A percentile compares a stretch with the other conserved stretches of the same genome.
These are phyloP conservation scores for Colletotrichum spinosum DNA, from an alignment of 2,329 filamentous ascomycete genomes.

Conservation along the genomic window DNA sequence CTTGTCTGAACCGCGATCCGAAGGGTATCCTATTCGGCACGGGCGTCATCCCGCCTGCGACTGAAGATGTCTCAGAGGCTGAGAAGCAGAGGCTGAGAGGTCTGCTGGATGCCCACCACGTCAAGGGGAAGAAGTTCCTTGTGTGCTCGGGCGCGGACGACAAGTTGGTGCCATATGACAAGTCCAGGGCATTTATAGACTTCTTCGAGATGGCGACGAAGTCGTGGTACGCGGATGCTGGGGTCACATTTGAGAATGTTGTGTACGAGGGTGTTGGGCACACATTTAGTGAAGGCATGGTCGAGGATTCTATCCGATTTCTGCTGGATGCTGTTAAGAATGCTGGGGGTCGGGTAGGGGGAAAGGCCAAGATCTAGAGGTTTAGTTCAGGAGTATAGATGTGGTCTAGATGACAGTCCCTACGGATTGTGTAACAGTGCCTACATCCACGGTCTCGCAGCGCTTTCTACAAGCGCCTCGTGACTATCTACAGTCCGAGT, in stretches of 20 bases:
- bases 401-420: neutral
- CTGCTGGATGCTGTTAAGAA: slow-evolving; percentile 61
- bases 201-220: slow-evolving; percentile 68
- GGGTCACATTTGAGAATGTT: slow-evolving; percentile 70
- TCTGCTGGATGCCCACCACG: slow-evolving; percentile 56
- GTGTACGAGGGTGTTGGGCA: slow-evolving; percentile 78
- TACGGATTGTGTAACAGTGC: neutral
- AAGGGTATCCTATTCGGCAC: slow-evolving; percentile 77
- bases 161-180: slow-evolving; percentile 77
- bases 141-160: slow-evolving; percentile 75
- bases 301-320: slow-evolving; percentile 73
- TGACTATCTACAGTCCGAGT: slow-evolving; percentile 48
- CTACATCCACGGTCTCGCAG: slow-evolving; percentile 53
- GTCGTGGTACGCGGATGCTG: slow-evolving; percentile 66
- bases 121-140: slow-evolving; percentile 74
- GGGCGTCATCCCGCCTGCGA: slow-evolving; percentile 43
- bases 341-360: slow-evolving; percentile 40
- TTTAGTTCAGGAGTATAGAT: neutral
- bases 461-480: slow-evolving; percentile 55
- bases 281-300: slow-evolving; percentile 76
- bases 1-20: slow-evolving; percentile 77
- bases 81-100: slow-evolving; percentile 57
- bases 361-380: slow-evolving; percentile 44
- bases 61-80: slow-evolving; percentile 43
- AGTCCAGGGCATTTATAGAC: slow-evolving; percentile 68